phyloP scores from a whole-genome alignment of 768 basidiomycete genomes.

The Coprinellus micaceus region DNA sequence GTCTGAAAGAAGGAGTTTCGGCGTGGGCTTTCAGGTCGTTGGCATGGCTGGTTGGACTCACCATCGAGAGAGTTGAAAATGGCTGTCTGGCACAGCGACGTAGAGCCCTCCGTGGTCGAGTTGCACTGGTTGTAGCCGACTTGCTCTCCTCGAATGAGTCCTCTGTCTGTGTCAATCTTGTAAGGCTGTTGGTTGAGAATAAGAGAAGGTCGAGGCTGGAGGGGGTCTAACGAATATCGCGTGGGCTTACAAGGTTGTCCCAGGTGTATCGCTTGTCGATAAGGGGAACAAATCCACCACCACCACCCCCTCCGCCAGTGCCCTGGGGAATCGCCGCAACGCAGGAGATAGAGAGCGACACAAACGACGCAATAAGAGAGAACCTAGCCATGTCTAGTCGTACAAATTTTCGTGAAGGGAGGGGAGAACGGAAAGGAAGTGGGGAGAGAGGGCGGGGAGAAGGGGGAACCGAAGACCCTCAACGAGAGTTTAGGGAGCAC shows the following conservation, averaged over 20 bases:
- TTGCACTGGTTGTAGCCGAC: slow-evolving; percentile 62
- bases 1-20: slow-evolving; percentile 25
- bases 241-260: background rate
- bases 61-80: slow-evolving; percentile 44
- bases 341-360: background rate
- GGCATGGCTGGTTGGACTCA: slow-evolving; percentile 18
- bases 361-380: background rate
- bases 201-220: background rate
- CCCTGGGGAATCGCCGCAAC: background rate
- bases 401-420: background rate
- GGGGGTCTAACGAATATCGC: background rate
- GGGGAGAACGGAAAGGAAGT: background rate
- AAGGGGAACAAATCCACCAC: background rate
- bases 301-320: background rate
- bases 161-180: slow-evolving; percentile 10
- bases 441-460: background rate
- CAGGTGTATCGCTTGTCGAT: slow-evolving; percentile 3
- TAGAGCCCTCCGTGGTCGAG: slow-evolving; percentile 52
- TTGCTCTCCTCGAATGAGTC: slow-evolving; percentile 36
- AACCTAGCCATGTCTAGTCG: slow-evolving; percentile 4
- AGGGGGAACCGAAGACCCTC: too few species aligned
- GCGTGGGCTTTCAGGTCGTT: slow-evolving; percentile 13
- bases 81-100: slow-evolving; percentile 55
- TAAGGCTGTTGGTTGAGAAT: slow-evolving; percentile 7
- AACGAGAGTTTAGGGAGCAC: too few species aligned